These are phyloP conservation scores for Botryotinia globosa DNA, from an alignment of 2,329 filamentous ascomycete species.

Conservation along the genomic window DNA sequence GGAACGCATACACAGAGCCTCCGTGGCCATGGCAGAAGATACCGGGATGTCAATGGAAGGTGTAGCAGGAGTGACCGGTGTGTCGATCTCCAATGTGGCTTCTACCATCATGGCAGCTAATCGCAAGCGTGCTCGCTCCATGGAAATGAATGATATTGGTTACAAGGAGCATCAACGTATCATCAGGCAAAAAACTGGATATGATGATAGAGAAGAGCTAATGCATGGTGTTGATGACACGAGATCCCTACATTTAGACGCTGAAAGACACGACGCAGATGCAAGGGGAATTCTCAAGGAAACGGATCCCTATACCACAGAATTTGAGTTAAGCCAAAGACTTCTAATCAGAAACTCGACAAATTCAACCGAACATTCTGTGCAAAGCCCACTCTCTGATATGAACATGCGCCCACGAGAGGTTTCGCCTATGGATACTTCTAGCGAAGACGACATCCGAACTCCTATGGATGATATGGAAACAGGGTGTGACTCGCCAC, in stretches of 20 bases:
- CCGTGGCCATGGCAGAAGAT: neutral
- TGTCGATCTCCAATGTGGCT: slow-evolving; percentile 4
- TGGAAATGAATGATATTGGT: neutral
- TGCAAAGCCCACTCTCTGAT: neutral
- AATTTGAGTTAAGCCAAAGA: neutral
- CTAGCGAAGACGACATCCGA: slow-evolving; percentile 9
- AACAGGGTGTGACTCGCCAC: slow-evolving; percentile 5
- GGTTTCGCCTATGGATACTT: neutral
- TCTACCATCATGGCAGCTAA: slow-evolving; percentile 8
- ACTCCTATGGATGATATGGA: slow-evolving; percentile 16
- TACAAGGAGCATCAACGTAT: neutral
- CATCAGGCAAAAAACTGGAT: neutral
- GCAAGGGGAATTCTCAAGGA: neutral
- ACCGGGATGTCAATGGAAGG: neutral
- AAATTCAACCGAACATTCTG: too few relatives aligned
- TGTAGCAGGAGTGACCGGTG: slow-evolving; percentile 5
- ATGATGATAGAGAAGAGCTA: neutral
- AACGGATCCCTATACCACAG: slow-evolving; percentile 11
- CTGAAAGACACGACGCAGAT: neutral
- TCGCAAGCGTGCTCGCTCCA: slow-evolving; percentile 7
- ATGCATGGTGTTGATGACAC: neutral
- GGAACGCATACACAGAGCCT: slow-evolving; percentile 3
- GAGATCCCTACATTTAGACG: slow-evolving; percentile 5
- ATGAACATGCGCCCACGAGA: neutral
- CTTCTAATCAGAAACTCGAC: neutral